These are phyloP conservation scores for Pythium aquatile DNA, from an alignment of 352 stramenopile genomes.

Conservation along the genomic window DNA sequence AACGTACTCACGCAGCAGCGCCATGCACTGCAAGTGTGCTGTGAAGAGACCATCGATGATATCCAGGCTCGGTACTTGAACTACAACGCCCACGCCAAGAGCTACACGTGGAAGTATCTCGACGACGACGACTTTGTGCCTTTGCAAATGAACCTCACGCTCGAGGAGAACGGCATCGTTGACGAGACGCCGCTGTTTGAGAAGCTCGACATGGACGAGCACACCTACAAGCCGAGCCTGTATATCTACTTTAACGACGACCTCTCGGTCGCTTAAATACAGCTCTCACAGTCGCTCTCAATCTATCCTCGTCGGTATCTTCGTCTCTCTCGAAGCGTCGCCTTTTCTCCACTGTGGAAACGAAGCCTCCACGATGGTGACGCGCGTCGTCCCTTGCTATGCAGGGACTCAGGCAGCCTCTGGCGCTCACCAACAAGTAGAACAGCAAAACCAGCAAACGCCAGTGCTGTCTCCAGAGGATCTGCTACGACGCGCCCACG, in stretches of 20 bases:
- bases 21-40: conserved; percentile 81
- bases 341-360: neutral
- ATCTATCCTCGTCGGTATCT: neutral
- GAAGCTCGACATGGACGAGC: conserved; percentile 83
- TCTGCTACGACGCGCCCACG: conserved; percentile 45
- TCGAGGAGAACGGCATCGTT: conserved; percentile 86
- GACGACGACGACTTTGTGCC: conserved; percentile 87
- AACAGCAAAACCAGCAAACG: conserved; percentile 5
- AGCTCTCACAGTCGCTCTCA: neutral
- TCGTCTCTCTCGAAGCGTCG: neutral
- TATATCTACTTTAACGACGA: conserved; percentile 95
- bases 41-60: conserved; percentile 85
- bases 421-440: neutral
- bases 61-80: conserved; percentile 86
- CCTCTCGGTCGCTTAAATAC: conserved; percentile 68
- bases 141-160: conserved; percentile 84
- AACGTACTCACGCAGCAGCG: conserved; percentile 90
- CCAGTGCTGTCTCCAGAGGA: conserved; percentile 30
- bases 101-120: conserved; percentile 92
- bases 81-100: conserved; percentile 87
- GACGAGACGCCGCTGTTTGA: conserved; percentile 85
- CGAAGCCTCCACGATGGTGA: conserved; percentile 9
- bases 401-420: conserved; percentile 14
- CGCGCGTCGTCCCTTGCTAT: conserved; percentile 11
- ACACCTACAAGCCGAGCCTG: conserved; percentile 85